A percentile compares a stretch with the other conserved stretches of the same genome.
These are phyloP conservation scores for Corylus americana DNA, from an alignment of 306 rosid genomes.

Conservation along the genomic window DNA sequence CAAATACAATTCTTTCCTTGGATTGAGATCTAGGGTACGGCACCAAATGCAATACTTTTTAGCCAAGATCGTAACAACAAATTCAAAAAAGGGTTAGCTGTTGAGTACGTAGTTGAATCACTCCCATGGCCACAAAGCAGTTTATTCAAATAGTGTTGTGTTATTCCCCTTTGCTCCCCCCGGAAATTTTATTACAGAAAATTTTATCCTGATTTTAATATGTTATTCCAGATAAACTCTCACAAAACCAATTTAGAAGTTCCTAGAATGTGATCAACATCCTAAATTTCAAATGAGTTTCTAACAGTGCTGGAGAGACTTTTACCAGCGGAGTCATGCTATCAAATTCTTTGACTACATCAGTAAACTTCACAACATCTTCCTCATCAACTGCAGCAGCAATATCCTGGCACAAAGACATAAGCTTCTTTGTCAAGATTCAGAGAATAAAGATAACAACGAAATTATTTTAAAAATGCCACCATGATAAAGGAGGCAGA, in stretches of 20 bases:
- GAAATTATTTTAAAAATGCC: neutral
- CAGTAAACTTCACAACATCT: slow-evolving; percentile 81
- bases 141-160: neutral
- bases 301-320: neutral
- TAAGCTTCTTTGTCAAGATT: neutral
- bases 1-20: neutral
- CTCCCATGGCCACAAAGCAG: too few species aligned
- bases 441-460: slow-evolving; percentile 1
- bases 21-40: neutral
- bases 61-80: too few species aligned
- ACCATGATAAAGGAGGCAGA: neutral
- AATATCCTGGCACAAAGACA: slow-evolving; percentile 58
- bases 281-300: neutral
- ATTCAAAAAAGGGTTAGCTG: too few species aligned
- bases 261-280: neutral
- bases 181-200: neutral
- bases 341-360: slow-evolving; percentile 89
- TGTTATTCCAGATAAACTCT: neutral
- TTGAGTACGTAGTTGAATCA: too few species aligned
- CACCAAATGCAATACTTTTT: too few species aligned
- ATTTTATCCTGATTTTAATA: neutral
- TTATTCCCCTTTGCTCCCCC: neutral
- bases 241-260: neutral
- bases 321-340: slow-evolving; percentile 92
- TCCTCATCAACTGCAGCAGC: slow-evolving; percentile 84